A percentile compares a stretch with the other conserved stretches of the same genome.
These are phyloP conservation scores for Scleroderma bovista DNA, from an alignment of 768 basidiomycete species.

Conservation along the genomic window DNA sequence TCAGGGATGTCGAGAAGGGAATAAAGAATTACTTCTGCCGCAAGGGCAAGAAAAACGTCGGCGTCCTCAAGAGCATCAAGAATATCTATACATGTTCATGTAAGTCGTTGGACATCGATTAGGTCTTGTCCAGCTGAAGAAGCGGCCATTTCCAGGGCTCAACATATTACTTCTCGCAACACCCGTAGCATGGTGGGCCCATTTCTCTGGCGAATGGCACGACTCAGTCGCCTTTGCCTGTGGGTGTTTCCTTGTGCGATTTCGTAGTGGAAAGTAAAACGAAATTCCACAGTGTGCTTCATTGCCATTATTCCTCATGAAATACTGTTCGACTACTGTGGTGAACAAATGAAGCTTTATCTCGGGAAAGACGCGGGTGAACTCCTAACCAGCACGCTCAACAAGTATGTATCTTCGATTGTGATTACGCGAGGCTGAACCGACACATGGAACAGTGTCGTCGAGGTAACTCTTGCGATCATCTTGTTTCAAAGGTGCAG, in stretches of 20 bases:
- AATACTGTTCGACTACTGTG: conserved; percentile 59
- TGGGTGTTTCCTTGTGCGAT: conserved; percentile 23
- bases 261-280: neutral
- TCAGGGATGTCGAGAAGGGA: neutral
- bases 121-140: conserved; percentile 1
- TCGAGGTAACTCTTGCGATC: conserved; percentile 69
- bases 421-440: neutral
- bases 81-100: conserved; percentile 50
- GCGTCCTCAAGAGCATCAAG: conserved; percentile 38
- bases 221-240: conserved; percentile 39
- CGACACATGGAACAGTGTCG: conserved; percentile 36
- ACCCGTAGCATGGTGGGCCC: conserved; percentile 56
- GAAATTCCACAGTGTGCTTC: conserved; percentile 47
- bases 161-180: conserved; percentile 54
- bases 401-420: conserved; percentile 44
- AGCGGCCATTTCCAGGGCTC: conserved; percentile 38
- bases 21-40: conserved; percentile 10
- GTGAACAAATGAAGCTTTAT: conserved; percentile 47
- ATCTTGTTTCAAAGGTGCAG: conserved; percentile 64
- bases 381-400: conserved; percentile 56
- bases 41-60: conserved; percentile 39
- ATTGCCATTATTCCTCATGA: conserved; percentile 63
- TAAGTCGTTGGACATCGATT: conserved; percentile 23
- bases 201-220: conserved; percentile 32
- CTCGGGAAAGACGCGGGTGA: conserved; percentile 57